Conservation (phyloP, 2,329 filamentous ascomycete species). For the Apiospora phragmitis region DNA sequence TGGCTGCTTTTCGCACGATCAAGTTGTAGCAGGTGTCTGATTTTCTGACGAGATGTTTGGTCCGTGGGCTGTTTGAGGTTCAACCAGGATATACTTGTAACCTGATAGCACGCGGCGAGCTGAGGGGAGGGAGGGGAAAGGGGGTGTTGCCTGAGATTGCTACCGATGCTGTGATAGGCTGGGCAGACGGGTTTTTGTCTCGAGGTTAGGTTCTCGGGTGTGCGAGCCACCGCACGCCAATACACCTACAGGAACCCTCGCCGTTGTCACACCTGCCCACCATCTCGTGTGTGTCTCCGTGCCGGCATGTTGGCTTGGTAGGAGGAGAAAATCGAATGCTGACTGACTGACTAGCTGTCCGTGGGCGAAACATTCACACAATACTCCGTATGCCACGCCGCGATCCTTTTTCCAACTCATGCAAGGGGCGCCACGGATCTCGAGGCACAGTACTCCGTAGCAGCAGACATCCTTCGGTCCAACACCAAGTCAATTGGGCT, state of each 20-base stretch:
- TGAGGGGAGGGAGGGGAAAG: not conserved
- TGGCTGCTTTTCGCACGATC: not conserved
- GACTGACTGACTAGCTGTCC: not conserved
- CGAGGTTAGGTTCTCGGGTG: not conserved
- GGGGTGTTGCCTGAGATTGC: not conserved
- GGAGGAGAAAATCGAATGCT: not conserved
- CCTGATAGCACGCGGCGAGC: not conserved
- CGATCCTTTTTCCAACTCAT: not conserved
- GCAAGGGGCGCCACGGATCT: not conserved
- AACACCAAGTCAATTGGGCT: not conserved
- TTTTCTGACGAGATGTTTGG: not conserved
- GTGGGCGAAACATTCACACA: not conserved
- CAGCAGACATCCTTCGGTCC: not conserved
- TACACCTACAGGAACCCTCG: not conserved
- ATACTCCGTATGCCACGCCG: not conserved
- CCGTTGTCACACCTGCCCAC: constrained; percentile 1
- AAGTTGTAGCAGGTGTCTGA: not conserved
- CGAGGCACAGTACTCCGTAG: too few species aligned
- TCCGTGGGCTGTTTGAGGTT: constrained; percentile 1
- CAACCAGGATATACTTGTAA: not conserved
- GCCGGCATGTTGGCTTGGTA: not conserved
- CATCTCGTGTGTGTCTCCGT: not conserved
- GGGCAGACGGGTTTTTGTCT: not conserved
- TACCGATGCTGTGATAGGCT: not conserved
- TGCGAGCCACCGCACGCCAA: constrained; percentile 1